Percentiles rank a stretch among this genome's conserved stretches.
Evolutionary conservation across 1,284 basidiomycete species (phyloP).

Genomic region (Rhodotorula sp.): DNA sequence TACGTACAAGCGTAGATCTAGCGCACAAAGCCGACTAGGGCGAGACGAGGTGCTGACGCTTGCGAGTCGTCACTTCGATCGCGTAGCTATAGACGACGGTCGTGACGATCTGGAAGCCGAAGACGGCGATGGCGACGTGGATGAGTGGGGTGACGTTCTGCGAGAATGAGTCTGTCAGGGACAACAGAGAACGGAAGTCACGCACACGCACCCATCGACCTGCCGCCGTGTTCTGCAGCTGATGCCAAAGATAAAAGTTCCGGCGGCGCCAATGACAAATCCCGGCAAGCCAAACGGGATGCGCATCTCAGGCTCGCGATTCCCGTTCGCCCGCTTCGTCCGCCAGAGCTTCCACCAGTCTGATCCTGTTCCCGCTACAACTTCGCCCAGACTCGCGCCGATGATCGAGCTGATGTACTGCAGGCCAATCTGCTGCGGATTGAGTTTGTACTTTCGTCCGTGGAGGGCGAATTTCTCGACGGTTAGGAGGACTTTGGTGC

Average conservation of each 20-base stretch:
- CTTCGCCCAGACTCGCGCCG: slow-evolving; percentile 29
- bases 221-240: slow-evolving; percentile 22
- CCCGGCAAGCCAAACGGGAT: slow-evolving; percentile 31
- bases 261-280: slow-evolving; percentile 24
- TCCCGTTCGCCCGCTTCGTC: slow-evolving; percentile 19
- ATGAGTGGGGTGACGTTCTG: slow-evolving; percentile 17
- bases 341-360: slow-evolving; percentile 30
- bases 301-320: slow-evolving; percentile 28
- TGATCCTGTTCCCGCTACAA: slow-evolving; percentile 26
- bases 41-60: neutral
- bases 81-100: slow-evolving; percentile 27
- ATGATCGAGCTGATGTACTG: slow-evolving; percentile 15
- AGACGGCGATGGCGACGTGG: slow-evolving; percentile 16
- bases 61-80: slow-evolving; percentile 21
- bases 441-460: slow-evolving; percentile 27
- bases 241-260: slow-evolving; percentile 33
- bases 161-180: neutral
- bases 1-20: slow-evolving; percentile 19
- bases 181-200: too few species aligned
- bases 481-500: slow-evolving; percentile 27
- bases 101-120: slow-evolving; percentile 33
- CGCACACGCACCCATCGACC: slow-evolving; percentile 16
- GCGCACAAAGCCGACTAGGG: slow-evolving; percentile 23
- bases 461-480: slow-evolving; percentile 33
- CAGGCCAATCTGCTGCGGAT: slow-evolving; percentile 28